A percentile compares a stretch with the other conserved stretches of the same genome.
These are phyloP conservation scores for Massarina eburnea DNA, from an alignment of 2,329 filamentous ascomycete genomes.

Conservation along the genomic window DNA sequence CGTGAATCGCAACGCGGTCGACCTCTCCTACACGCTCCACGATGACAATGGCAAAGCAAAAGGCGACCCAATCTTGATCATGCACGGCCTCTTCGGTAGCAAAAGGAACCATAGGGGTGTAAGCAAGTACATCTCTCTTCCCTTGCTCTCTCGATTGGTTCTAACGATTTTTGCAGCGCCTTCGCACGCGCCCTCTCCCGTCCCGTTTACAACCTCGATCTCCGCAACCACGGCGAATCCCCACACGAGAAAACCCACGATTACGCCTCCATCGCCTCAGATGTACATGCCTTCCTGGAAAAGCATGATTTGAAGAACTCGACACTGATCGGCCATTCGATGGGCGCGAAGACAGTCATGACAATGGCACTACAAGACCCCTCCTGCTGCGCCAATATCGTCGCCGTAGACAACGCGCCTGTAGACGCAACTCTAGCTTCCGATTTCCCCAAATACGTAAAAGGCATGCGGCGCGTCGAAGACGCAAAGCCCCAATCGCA, in stretches of 20 bases:
- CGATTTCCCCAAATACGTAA: slow-evolving; percentile 78
- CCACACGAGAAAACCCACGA: slow-evolving; percentile 76
- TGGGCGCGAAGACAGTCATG: slow-evolving; percentile 97
- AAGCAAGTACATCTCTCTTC: slow-evolving; percentile 67
- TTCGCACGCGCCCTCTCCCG: slow-evolving; percentile 79
- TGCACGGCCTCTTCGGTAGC: slow-evolving; percentile 92
- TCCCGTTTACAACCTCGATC: slow-evolving; percentile 81
- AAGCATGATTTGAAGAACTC: slow-evolving; percentile 69
- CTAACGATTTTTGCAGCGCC: slow-evolving; percentile 54
- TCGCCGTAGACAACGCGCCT: slow-evolving; percentile 91
- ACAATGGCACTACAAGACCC: slow-evolving; percentile 74
- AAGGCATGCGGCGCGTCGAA: slow-evolving; percentile 82
- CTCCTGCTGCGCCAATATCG: slow-evolving; percentile 66
- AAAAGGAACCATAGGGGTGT: slow-evolving; percentile 94
- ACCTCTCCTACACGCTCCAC: slow-evolving; percentile 40
- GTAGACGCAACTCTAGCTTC: slow-evolving; percentile 74
- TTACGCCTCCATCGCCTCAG: slow-evolving; percentile 79
- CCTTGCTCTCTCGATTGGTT: background rate
- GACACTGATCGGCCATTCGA: slow-evolving; percentile 89
- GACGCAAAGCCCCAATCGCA: slow-evolving; percentile 66
- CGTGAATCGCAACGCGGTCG: slow-evolving; percentile 21
- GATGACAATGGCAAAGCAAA: slow-evolving; percentile 37
- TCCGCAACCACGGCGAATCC: slow-evolving; percentile 91
- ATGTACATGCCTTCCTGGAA: slow-evolving; percentile 76
- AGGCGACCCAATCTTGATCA: slow-evolving; percentile 75